Base-by-base conservation (phyloP, 805 yeast species). In the Ogataea corticis region DNA sequence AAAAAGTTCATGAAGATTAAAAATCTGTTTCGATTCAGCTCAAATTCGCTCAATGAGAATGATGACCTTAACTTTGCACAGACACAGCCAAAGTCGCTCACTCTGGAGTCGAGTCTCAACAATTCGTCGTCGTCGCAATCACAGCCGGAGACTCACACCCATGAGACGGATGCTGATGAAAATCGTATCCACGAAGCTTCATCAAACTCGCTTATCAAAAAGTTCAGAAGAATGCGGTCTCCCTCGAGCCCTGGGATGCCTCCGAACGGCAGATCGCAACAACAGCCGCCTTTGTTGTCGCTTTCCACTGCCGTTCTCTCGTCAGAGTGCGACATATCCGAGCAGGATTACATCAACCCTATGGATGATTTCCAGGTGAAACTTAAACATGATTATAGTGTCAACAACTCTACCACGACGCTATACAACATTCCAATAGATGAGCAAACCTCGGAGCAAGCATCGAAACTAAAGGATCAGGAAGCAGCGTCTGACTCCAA, bases 141-240 rank as follows among this genome's bases (percentile, higher is more conserved):
- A 6, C 25, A 21, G 15, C 33, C 21, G 11, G 39, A 29, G 13
- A 28, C 31, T 2, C 42, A 29, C 13, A 19, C 33, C 13, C n/a
- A 23, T 7, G 31, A 29, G 17, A 41, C 39, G 27, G 48, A 42
- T 13, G 41, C 33, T n/a, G 50, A 51, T 4, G 48, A 46, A 12
- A 50, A 48, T 6, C 49, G 32, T 25, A 7, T 23, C 32, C 23
- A 53, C 4, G 58, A 50, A 12, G 38, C 37, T 29, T 38, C 56
- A 4, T 41, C 58, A 6, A 48, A 55, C 29, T 57, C 64, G 2
- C 38, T 65, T 13, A 67, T 67, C 51, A 58, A 58, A 48, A 61
- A 65, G 38, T 48, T 66, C 32, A 61, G 68, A 41, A 55, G 74
- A 39, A 63, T 68, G 52, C 56, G 65, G 41, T 54, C 67, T 1